phyloP scores from a whole-genome alignment of 2,329 filamentous ascomycete genomes.

The Acephala macrosclerotiorum region DNA sequence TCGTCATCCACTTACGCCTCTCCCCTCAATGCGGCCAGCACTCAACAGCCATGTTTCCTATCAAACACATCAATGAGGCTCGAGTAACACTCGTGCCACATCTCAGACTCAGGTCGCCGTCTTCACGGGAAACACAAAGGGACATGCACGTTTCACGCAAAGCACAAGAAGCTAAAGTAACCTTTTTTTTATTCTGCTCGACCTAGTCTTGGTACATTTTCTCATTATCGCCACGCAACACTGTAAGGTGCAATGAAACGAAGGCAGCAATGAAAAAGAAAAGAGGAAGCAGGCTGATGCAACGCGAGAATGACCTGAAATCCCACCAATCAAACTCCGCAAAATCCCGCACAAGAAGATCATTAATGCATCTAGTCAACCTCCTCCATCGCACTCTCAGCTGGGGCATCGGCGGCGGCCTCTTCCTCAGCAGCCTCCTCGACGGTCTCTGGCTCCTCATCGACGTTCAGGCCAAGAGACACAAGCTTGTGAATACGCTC shows the following conservation, averaged over 20 bases:
- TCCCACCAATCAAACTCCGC: conserved; percentile 43
- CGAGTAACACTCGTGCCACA: not conserved
- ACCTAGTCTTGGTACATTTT: conserved; percentile 29
- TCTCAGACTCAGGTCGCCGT: conserved; percentile 1
- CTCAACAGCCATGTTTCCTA: not conserved
- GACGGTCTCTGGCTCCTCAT: conserved; percentile 84
- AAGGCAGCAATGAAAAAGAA: conserved; percentile 12
- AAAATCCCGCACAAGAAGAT: conserved; percentile 35
- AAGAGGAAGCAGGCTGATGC: conserved; percentile 36
- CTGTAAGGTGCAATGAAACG: conserved; percentile 22
- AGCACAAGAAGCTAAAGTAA: conserved; percentile 14
- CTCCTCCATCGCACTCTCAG: conserved; percentile 96
- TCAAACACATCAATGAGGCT: not conserved
- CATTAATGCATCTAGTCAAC: conserved; percentile 76
- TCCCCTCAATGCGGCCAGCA: not conserved
- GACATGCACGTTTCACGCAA: conserved; percentile 1
- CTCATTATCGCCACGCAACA: conserved; percentile 19
- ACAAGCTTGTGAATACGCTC: conserved; percentile 99
- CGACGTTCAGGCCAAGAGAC: conserved; percentile 95
- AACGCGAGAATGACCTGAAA: conserved; percentile 35
- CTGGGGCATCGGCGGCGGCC: conserved; percentile 61
- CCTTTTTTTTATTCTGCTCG: conserved; percentile 26
- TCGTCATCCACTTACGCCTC: not conserved
- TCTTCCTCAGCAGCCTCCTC: conserved; percentile 67
- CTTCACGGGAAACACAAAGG: not conserved